phyloP scores from a whole-genome alignment of 169 alveolate genomes.

The Babesia bovis region DNA sequence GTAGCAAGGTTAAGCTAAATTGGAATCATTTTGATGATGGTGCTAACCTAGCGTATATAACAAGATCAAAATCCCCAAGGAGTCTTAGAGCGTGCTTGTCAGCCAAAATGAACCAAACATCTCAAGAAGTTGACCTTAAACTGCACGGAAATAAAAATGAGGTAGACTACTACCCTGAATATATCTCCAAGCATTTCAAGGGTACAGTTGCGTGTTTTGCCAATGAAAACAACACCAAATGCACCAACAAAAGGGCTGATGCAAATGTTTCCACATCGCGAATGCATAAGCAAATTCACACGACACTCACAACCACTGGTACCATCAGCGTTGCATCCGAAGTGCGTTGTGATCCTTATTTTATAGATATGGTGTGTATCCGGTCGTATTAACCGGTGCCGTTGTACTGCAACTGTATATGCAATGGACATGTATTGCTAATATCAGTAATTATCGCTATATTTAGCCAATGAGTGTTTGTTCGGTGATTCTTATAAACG shows the following conservation, averaged over 20 bases:
- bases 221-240: neutral
- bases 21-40: conserved; percentile 38
- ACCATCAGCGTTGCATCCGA: neutral
- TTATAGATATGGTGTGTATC: conserved; percentile 12
- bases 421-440: too few relatives aligned
- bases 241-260: neutral
- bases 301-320: neutral
- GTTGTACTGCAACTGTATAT: too few relatives aligned
- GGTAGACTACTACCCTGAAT: conserved; percentile 20
- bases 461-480: neutral
- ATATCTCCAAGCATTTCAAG: conserved; percentile 7
- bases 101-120: conserved; percentile 3
- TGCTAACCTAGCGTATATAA: neutral
- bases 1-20: conserved; percentile 20
- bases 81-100: neutral
- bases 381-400: too few relatives aligned
- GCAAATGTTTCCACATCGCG: conserved; percentile 4
- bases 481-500: neutral
- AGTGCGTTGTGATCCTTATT: conserved; percentile 26
- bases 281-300: conserved; percentile 35
- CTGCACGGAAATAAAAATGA: conserved; percentile 11
- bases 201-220: conserved; percentile 10
- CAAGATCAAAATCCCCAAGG: neutral
- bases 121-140: conserved; percentile 10
- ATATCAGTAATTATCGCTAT: neutral